Base-by-base conservation (phyloP, 2,329 filamentous ascomycete genomes). In the Rachicladosporium sp. region DNA sequence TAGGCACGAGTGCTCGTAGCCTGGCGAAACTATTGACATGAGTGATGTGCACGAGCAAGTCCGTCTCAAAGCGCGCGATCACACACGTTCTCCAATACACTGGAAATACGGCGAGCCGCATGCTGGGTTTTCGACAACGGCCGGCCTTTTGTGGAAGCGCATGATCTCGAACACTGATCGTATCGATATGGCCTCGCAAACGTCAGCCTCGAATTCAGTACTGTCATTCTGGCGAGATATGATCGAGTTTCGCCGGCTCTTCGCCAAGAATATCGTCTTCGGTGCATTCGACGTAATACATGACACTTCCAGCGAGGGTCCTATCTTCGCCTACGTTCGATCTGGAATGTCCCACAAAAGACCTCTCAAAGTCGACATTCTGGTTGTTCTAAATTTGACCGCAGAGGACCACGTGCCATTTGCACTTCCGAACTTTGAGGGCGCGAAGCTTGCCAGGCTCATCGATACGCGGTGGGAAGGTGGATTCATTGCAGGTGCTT, bases 31-130 rank as follows among this genome's bases (percentile, higher is more conserved):
- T 11, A 47, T 55, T 15, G 55, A 57, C 4, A 55, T 53, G 37
- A 51, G 53, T 35, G 52, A 53, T 19, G 70, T 69, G 0, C 66
- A 70, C 48, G 56, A 61, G 6, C 65, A 72, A 32, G 62, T 77
- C 46, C 71, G 72, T 44, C 64, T 67, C 47, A 77, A 76, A 55
- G 74, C 71, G 4, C 56, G 81, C 27, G 82, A 86, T 58, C 82
- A 86, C 56, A 76, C 74, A 6, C 68, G 81, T 33, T 75, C 76
- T 1, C 79, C 80, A 0, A 78, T 85, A 56, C 78, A 82, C 52
- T 85, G 80, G 80, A 67, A 76, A 42, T 52, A 29, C 7, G n/a
- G 57, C 15, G 63, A 36, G 29, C n/a, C 15, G 10, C 36, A 40
- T 12, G 33, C 33, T 10, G 38, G 38, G 2, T 40, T 40, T 35